Evolutionary conservation across 306 rosid genomes (phyloP), one percentile per base, ranked within the genome.

Genomic region (Trichosanthes cucumerina): DNA sequence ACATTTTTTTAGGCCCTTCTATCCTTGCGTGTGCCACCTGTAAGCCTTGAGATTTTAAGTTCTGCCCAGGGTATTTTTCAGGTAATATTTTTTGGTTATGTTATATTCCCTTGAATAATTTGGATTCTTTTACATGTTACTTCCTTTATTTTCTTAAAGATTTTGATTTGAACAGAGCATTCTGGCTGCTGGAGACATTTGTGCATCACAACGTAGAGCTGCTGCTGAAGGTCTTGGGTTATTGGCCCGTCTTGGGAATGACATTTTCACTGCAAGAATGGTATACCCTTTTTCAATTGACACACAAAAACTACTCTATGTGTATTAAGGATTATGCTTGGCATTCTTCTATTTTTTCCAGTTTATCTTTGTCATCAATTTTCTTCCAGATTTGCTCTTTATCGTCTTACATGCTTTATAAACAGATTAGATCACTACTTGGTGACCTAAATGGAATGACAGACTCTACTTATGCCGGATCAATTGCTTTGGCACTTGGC

Each of bases 181-280:
- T 87, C 91, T 95, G 85, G 90, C 84, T 58, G 96, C 90, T 89
- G 98, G 97, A 75, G 98, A 92, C 83, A 87, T 92, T 53, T 95
- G 96, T 80, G 91, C 89, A 76, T 89, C 97, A 13, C 97, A 91
- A 78, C 92, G 96, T 38, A 84, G 98, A 82, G 97, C 98, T 80
- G 84, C 97, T 0, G 90, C 91, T 28, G 98, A 95, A 88, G 91
- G 96, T 66, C 89, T 95, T 77, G 98, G 98, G 79, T 88, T 89
- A 80, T 85, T 95, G 80, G 96, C 98, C 82, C 97, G 98, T 81
- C 86, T 92, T 83, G 98, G 98, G 83, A 92, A 89, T 71, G 98
- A 95, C 81, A 71, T 91, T 81, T 95, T 90, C 86, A 91, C 97
- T 76, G 98, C 98, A 59, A 91, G 96, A 88, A 89, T 92, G 96